phyloP scores from a whole-genome alignment of 768 basidiomycete species.

The Lactarius sp. region DNA sequence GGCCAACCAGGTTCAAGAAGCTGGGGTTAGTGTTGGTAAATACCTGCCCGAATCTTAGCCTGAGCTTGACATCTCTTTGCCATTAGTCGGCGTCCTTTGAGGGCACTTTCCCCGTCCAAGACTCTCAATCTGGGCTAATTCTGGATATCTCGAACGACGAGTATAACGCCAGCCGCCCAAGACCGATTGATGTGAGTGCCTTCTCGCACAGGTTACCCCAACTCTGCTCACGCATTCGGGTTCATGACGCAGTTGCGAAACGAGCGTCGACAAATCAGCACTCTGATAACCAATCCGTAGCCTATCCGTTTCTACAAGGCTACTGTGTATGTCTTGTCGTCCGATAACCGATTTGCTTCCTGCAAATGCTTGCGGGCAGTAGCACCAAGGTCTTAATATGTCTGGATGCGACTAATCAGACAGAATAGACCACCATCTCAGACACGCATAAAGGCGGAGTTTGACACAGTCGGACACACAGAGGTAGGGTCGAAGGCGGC shows the following conservation, averaged over 20 bases:
- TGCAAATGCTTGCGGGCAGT: constrained; percentile 68
- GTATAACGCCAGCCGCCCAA: constrained; percentile 52
- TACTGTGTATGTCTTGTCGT: constrained; percentile 93
- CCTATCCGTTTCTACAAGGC: constrained; percentile 89
- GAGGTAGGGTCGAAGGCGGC: too few relatives aligned
- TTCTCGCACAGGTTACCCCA: constrained; percentile 78
- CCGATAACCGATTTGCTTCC: constrained; percentile 77
- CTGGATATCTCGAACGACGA: constrained; percentile 76
- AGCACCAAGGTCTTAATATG: constrained; percentile 30
- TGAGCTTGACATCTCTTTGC: constrained; percentile 5
- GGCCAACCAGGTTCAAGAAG: constrained; percentile 51
- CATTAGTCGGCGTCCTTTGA: constrained; percentile 92
- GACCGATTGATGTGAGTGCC: constrained; percentile 72
- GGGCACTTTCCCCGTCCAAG: constrained; percentile 73
- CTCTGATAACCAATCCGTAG: constrained; percentile 37
- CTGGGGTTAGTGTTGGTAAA: constrained; percentile 59
- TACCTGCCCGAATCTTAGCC: constrained; percentile 6
- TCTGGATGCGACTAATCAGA: too few relatives aligned
- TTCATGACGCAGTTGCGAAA: constrained; percentile 34
- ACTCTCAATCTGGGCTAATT: constrained; percentile 73
- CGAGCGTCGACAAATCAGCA: background rate
- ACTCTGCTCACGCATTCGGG: constrained; percentile 66
- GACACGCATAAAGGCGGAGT: too few relatives aligned
- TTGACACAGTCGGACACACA: too few relatives aligned
- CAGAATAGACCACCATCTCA: too few relatives aligned